Base-by-base conservation (phyloP, 192 early-diverging fungal species). In the Phycomyces nitens region DNA sequence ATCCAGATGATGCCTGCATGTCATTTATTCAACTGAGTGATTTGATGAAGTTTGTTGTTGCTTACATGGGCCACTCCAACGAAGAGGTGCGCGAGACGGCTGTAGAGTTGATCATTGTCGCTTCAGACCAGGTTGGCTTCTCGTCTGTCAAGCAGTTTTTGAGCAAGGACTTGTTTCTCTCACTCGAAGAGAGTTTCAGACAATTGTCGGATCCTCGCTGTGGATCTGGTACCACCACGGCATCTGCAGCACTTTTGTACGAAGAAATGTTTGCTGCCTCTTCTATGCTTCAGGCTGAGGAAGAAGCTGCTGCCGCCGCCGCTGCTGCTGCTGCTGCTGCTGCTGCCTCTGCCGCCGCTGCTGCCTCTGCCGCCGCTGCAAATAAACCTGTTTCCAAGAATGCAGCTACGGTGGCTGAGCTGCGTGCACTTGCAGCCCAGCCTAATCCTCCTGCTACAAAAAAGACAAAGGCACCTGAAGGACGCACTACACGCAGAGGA, bases 41-140 rank as follows among this genome's bases (percentile, higher is more conserved):
- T 42, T 21, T 63, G 18, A 63, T 63, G 62, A 54, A 41, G 14
- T 53, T 63, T 23, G 16, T 63, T 12, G 39, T 27, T 40, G 15
- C 39, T 5, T 63, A 42, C 21, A 26, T 63, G 52, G 52, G 52
- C 18, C 52, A 63, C 41, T 29, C 62, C 29, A 49, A 26, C 53
- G n/a, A 5, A 10, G 62, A 63, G 23, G 52, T 54, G 16, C 62
- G 62, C 16, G 34, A 54, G 27, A 3, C 52, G 12, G 51, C 14
- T 23, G 20, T 49, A 2, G 52, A 42, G 15, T 23, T 63, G 18
- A 51, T 63, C 10, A 51, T 63, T 22, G 12, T 51, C 18, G 39
- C 52, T 41, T 63, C 62, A 53, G 62, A 63, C 23, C 62, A 63
- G 22, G 44, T 63, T 54, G 62, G 62, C 3, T 63, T 63, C 24